A percentile compares a stretch with the other conserved stretches of the same genome.
Evolutionary conservation across 176 grass and related monocot species (phyloP).

Genomic region (Juncus inflexus): DNA sequence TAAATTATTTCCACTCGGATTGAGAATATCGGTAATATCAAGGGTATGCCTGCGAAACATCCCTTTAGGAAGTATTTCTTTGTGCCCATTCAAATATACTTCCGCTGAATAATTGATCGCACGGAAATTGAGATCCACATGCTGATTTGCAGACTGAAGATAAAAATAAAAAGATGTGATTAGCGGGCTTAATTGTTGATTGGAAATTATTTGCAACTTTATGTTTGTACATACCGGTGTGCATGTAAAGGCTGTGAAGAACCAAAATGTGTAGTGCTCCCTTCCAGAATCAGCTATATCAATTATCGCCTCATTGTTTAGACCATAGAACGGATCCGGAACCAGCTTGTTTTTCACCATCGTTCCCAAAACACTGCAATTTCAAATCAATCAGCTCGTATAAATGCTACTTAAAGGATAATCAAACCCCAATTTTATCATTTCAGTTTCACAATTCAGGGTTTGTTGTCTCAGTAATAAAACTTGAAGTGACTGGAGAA

Average conservation of each 20-base stretch:
- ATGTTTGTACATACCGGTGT: conserved; percentile 40
- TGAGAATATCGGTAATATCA: conserved; percentile 76
- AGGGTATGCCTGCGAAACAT: conserved; percentile 93
- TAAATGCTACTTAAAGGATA: neutral
- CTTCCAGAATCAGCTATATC: conserved; percentile 92
- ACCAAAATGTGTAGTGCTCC: conserved; percentile 96
- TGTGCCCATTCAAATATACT: conserved; percentile 80
- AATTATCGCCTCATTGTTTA: conserved; percentile 89
- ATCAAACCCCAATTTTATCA: neutral
- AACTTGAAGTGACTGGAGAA: neutral
- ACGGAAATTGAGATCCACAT: conserved; percentile 80
- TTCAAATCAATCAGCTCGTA: conserved; percentile 15
- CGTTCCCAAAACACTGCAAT: conserved; percentile 72
- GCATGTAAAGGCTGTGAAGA: conserved; percentile 78
- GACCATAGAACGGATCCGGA: conserved; percentile 92
- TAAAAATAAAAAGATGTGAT: conserved; percentile 1
- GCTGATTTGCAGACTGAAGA: conserved; percentile 66
- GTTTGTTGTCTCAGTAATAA: neutral
- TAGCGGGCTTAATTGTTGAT: too few relatives aligned
- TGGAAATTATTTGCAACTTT: neutral
- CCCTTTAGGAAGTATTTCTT: conserved; percentile 80
- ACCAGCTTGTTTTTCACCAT: conserved; percentile 80
- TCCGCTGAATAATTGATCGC: conserved; percentile 96
- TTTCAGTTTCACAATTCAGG: neutral
- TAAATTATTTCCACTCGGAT: conserved; percentile 71